phyloP scores from a whole-genome alignment of 495 filamentous ascomycete genomes.

The Neurospora pannonica region DNA sequence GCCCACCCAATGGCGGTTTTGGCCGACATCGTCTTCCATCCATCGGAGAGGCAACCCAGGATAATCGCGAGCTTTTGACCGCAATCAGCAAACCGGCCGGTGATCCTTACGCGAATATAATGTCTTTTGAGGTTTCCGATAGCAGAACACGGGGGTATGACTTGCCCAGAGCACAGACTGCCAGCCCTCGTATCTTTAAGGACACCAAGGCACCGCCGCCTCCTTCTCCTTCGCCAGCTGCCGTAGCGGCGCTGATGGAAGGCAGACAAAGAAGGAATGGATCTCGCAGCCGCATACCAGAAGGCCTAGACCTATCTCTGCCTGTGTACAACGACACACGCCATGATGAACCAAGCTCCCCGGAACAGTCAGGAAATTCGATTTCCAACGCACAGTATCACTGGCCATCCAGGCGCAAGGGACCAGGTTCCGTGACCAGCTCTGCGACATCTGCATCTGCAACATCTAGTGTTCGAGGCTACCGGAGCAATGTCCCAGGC shows the following conservation, averaged over 20 bases:
- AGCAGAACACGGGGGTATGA: constrained; percentile 10
- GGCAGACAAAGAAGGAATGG: constrained; percentile 51
- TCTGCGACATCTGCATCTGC: constrained; percentile 31
- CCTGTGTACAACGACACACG: constrained; percentile 47
- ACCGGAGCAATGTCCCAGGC: constrained; percentile 35
- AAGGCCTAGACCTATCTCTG: constrained; percentile 67
- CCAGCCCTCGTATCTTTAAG: constrained; percentile 42
- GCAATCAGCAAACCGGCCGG: constrained; percentile 8
- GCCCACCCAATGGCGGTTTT: constrained; percentile 57
- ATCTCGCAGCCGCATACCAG: constrained; percentile 71
- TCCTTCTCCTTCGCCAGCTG: constrained; percentile 41
- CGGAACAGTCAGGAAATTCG: constrained; percentile 38
- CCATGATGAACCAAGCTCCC: constrained; percentile 41
- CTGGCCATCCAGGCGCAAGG: constrained; percentile 38
- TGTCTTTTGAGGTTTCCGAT: constrained; percentile 7
- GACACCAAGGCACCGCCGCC: constrained; percentile 32
- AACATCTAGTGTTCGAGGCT: constrained; percentile 24
- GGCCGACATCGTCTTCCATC: constrained; percentile 65
- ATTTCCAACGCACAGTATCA: constrained; percentile 29
- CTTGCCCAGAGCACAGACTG: constrained; percentile 32
- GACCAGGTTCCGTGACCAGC: constrained; percentile 37
- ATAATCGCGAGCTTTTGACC: constrained; percentile 24
- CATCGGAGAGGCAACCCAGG: constrained; percentile 62
- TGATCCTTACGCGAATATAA: constrained; percentile 14
- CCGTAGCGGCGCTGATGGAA: constrained; percentile 42